Evolutionary conservation across 768 basidiomycete species (phyloP).

Genomic region (Xerocomellus amylosporus): DNA sequence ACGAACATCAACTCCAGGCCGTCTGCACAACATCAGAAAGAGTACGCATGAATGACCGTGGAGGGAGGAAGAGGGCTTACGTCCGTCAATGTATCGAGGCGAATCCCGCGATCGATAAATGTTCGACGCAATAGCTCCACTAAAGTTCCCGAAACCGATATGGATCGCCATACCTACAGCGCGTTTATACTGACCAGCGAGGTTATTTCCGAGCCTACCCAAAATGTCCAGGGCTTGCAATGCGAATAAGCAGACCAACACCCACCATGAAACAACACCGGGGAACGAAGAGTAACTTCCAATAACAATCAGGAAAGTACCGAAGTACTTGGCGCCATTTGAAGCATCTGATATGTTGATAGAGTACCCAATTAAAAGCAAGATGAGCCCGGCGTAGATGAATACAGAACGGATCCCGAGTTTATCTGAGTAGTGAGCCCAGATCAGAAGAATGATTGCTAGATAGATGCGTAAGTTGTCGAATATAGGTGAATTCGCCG

Average conservation of each 20-base stretch:
- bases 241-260: conserved; percentile 12
- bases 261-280: conserved; percentile 58
- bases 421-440: conserved; percentile 60
- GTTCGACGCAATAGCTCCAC: conserved; percentile 61
- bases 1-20: conserved; percentile 66
- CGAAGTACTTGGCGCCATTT: conserved; percentile 64
- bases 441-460: conserved; percentile 53
- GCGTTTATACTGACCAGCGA: conserved; percentile 68
- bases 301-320: conserved; percentile 63
- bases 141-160: conserved; percentile 50
- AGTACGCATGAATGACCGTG: not conserved
- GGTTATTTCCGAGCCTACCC: conserved; percentile 51
- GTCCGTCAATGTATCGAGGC: conserved; percentile 61
- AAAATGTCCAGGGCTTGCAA: not conserved
- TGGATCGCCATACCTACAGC: conserved; percentile 65
- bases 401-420: conserved; percentile 54
- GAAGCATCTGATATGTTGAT: conserved; percentile 60
- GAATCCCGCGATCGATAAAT: conserved; percentile 58
- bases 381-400: conserved; percentile 48
- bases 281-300: conserved; percentile 61
- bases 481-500: not conserved
- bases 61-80: conserved; percentile 36
- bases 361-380: conserved; percentile 55
- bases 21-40: conserved; percentile 35
- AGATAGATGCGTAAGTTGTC: not conserved